These are phyloP conservation scores for Epichloe bromicola DNA, from an alignment of 2,329 filamentous ascomycete species.

Conservation along the genomic window DNA sequence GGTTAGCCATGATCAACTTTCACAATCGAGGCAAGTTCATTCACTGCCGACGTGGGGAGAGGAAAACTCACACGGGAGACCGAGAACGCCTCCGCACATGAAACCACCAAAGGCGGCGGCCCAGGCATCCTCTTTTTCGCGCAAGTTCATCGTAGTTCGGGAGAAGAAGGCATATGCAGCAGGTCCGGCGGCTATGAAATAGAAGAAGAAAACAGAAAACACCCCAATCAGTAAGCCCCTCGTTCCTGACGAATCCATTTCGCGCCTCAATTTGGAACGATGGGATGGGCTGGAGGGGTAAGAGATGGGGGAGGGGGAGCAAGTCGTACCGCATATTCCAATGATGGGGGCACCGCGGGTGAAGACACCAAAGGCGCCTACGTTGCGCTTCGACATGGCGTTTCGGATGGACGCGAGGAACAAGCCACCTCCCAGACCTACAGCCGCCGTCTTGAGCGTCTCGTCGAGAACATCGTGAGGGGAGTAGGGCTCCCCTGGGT, in stretches of 20 bases:
- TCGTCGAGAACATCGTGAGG: conserved; percentile 62
- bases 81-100: conserved; percentile 58
- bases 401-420: conserved; percentile 73
- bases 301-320: neutral
- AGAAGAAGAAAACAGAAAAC: neutral
- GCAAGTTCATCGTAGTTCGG: conserved; percentile 68
- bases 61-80: conserved; percentile 50
- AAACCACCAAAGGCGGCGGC: conserved; percentile 68
- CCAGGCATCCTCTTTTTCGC: conserved; percentile 68
- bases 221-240: neutral
- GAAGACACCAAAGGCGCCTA: conserved; percentile 70
- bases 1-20: neutral
- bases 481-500: conserved; percentile 39
- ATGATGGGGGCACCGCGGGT: conserved; percentile 66
- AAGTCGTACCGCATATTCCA: conserved; percentile 27
- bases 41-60: no score
- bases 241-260: no score
- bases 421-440: conserved; percentile 56
- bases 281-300: neutral
- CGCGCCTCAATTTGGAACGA: neutral
- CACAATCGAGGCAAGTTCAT: neutral
- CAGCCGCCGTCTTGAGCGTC: conserved; percentile 48
- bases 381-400: conserved; percentile 69
- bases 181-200: conserved; percentile 43
- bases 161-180: conserved; percentile 67